phyloP scores from a whole-genome alignment of 352 stramenopile species.

The Phytophthora capsici region DNA sequence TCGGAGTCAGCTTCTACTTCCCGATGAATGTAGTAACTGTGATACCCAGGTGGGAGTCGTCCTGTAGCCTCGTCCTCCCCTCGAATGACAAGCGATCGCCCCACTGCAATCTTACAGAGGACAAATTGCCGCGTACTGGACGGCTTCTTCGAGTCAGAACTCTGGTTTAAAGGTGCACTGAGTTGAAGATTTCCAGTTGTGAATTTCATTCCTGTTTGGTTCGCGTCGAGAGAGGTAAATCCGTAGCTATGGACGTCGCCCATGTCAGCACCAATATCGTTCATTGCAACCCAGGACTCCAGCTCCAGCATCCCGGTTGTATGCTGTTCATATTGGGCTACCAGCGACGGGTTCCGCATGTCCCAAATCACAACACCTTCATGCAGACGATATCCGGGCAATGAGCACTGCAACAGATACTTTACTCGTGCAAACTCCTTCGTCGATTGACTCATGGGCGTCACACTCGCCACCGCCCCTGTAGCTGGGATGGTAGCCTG shows the following conservation, averaged over 20 bases:
- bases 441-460: slow-evolving; percentile 43
- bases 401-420: slow-evolving; percentile 71
- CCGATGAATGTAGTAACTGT: slow-evolving; percentile 71
- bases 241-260: slow-evolving; percentile 57
- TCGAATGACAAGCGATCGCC: slow-evolving; percentile 56
- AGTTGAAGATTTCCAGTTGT: slow-evolving; percentile 65
- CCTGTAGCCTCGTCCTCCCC: slow-evolving; percentile 52
- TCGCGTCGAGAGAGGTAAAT: slow-evolving; percentile 54
- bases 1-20: slow-evolving; percentile 15
- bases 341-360: slow-evolving; percentile 67
- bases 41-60: slow-evolving; percentile 62
- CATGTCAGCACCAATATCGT: slow-evolving; percentile 70
- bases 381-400: slow-evolving; percentile 57
- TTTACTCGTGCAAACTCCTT: slow-evolving; percentile 71
- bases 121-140: slow-evolving; percentile 60
- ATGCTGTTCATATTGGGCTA: slow-evolving; percentile 65
- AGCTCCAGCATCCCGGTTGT: slow-evolving; percentile 61
- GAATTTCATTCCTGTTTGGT: slow-evolving; percentile 68
- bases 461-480: slow-evolving; percentile 54
- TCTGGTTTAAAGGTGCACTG: slow-evolving; percentile 22
- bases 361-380: slow-evolving; percentile 76
- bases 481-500: slow-evolving; percentile 40
- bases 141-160: slow-evolving; percentile 24
- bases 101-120: slow-evolving; percentile 79
- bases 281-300: slow-evolving; percentile 77